Evolutionary conservation across 495 filamentous ascomycete species (phyloP).

Genomic region (Penicillium herquei): DNA sequence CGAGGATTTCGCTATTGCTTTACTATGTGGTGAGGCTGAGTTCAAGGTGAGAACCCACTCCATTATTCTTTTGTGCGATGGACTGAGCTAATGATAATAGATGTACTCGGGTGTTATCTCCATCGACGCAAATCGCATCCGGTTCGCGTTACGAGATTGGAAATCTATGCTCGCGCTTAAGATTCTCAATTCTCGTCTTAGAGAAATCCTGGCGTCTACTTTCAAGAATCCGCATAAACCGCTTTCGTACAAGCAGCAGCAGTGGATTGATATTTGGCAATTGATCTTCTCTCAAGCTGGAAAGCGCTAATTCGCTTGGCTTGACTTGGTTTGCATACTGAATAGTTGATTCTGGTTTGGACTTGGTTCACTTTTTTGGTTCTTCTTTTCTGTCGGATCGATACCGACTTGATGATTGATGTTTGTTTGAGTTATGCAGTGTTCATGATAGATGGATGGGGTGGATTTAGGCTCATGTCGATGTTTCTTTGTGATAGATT

Average conservation of each 20-base stretch:
- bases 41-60: slow-evolving; percentile 56
- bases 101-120: slow-evolving; percentile 83
- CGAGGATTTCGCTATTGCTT: slow-evolving; percentile 74
- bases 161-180: slow-evolving; percentile 86
- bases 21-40: slow-evolving; percentile 84
- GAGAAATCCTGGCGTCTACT: slow-evolving; percentile 65
- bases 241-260: slow-evolving; percentile 62
- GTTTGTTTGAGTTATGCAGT: no score
- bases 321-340: slow-evolving; percentile 1
- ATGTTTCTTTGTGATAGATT: no score
- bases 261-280: slow-evolving; percentile 74
- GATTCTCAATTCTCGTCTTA: slow-evolving; percentile 62
- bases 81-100: slow-evolving; percentile 27
- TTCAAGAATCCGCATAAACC: slow-evolving; percentile 71
- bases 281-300: slow-evolving; percentile 38
- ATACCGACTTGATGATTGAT: no score
- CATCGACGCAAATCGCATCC: slow-evolving; percentile 80
- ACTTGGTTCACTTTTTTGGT: no score
- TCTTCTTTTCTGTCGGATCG: no score
- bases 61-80: not conserved
- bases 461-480: no score
- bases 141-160: slow-evolving; percentile 87
- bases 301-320: slow-evolving; percentile 16
- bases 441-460: no score
- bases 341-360: not conserved